Conservation (phyloP, 2,329 filamentous ascomycete species). For the Lojkania enalia region DNA sequence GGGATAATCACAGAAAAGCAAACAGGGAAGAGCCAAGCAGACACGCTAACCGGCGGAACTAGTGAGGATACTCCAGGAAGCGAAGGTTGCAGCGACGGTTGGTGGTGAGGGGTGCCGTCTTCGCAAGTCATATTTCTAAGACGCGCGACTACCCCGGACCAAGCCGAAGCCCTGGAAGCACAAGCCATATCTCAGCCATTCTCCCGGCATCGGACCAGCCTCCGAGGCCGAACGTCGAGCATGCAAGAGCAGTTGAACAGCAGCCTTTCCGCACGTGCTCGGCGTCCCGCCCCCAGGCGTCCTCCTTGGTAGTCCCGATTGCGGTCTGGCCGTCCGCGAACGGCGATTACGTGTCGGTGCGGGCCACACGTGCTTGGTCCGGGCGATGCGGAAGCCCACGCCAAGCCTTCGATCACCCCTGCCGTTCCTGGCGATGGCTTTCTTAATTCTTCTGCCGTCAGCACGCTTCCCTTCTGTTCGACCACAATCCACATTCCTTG, state of each 20-base stretch:
- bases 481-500: not conserved
- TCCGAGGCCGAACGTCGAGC: no score
- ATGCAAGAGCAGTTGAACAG: no score
- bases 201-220: no score
- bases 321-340: not conserved
- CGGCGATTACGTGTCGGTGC: not conserved
- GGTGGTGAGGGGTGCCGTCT: not conserved
- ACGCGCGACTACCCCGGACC: not conserved
- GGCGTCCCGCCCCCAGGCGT: no score
- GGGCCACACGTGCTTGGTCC: not conserved
- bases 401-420: constrained; percentile 1
- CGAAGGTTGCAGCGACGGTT: no score
- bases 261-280: no score
- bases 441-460: not conserved
- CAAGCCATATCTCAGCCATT: not conserved
- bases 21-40: no score
- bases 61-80: no score
- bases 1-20: not conserved
- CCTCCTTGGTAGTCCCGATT: no score
- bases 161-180: not conserved
- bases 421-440: not conserved
- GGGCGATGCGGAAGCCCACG: not conserved
- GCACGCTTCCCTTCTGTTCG: not conserved
- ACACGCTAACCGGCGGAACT: no score
- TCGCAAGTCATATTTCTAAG: no score